Evolutionary conservation across 2,329 filamentous ascomycete species (phyloP).

Genomic region (Pseudopyrenochaeta lycopersici): DNA sequence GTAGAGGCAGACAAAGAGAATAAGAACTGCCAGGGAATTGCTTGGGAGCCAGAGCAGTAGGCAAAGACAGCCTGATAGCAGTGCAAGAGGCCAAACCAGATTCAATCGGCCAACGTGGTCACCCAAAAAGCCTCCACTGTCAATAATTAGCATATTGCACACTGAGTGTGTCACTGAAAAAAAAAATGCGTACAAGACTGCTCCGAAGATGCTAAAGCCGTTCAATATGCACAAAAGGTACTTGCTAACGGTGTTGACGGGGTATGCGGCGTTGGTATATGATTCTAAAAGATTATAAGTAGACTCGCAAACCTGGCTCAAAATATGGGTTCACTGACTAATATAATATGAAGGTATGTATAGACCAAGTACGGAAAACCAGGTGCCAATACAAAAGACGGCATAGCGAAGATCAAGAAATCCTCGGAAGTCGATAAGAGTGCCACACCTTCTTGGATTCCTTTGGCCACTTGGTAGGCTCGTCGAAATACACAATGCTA

Average conservation of each 20-base stretch:
- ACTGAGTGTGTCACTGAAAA: too few species aligned
- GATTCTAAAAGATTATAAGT: slow-evolving; percentile 64
- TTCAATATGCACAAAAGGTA: slow-evolving; percentile 60
- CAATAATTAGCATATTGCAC: slow-evolving; percentile 23
- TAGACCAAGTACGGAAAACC: slow-evolving; percentile 40
- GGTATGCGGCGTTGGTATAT: slow-evolving; percentile 64
- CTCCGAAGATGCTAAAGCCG: slow-evolving; percentile 63
- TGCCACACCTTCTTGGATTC: slow-evolving; percentile 30
- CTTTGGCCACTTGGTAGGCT: slow-evolving; percentile 20
- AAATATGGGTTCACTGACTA: slow-evolving; percentile 34
- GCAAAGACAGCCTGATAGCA: slow-evolving; percentile 53
- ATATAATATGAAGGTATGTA: slow-evolving; percentile 45
- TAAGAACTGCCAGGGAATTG: slow-evolving; percentile 62
- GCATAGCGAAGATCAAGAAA: slow-evolving; percentile 42
- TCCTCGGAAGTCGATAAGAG: slow-evolving; percentile 45
- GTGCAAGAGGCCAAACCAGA: slow-evolving; percentile 60
- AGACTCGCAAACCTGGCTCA: background rate
- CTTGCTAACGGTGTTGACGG: slow-evolving; percentile 54
- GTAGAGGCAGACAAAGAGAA: slow-evolving; percentile 73
- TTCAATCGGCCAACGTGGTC: slow-evolving; percentile 66
- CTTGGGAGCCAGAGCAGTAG: slow-evolving; percentile 65
- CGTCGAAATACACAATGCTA: slow-evolving; percentile 45
- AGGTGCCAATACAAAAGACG: slow-evolving; percentile 38
- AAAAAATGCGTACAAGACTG: slow-evolving; percentile 62
- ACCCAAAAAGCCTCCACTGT: slow-evolving; percentile 59